Conservation (phyloP, 371 early-diverging fungal species). For the Basidiobolus meristosporus region DNA sequence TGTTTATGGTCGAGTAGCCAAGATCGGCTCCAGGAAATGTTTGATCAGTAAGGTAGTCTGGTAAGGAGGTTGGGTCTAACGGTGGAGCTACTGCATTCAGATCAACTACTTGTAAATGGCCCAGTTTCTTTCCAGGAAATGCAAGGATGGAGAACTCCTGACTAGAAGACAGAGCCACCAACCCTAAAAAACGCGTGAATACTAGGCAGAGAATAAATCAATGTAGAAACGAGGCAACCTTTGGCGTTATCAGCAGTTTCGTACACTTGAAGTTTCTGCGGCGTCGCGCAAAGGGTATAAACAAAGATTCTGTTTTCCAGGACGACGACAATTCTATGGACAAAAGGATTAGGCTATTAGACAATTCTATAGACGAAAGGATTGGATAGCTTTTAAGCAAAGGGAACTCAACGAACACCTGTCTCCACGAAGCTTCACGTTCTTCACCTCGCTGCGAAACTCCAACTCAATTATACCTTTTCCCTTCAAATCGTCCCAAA, state of each 20-base stretch:
- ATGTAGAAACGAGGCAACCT: slow-evolving; percentile 15
- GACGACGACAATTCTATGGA: slow-evolving; percentile 52
- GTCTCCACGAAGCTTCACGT: slow-evolving; percentile 59
- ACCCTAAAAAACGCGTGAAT: slow-evolving; percentile 17
- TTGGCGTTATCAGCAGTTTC: slow-evolving; percentile 69
- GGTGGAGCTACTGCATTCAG: no score
- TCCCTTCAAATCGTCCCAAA: slow-evolving; percentile 64
- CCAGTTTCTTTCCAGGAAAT: slow-evolving; percentile 57
- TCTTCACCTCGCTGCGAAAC: slow-evolving; percentile 62
- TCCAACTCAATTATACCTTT: slow-evolving; percentile 59
- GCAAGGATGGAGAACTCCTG: slow-evolving; percentile 37
- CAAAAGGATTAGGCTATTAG: slow-evolving; percentile 9
- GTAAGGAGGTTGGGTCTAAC: no score
- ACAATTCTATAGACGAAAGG: no score
- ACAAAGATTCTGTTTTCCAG: slow-evolving; percentile 63
- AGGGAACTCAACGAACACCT: no score
- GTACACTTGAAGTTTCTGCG: slow-evolving; percentile 54
- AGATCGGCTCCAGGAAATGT: no score
- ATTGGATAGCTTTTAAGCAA: no score
- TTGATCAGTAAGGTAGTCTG: no score
- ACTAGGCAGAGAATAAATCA: not conserved
- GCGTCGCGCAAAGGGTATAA: slow-evolving; percentile 50
- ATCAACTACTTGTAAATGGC: slow-evolving; percentile 75
- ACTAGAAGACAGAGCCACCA: slow-evolving; percentile 41
- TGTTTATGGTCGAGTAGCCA: no score